Evolutionary conservation across 2,329 filamentous ascomycete species (phyloP).

Genomic region (Fusarium gaditjirri): DNA sequence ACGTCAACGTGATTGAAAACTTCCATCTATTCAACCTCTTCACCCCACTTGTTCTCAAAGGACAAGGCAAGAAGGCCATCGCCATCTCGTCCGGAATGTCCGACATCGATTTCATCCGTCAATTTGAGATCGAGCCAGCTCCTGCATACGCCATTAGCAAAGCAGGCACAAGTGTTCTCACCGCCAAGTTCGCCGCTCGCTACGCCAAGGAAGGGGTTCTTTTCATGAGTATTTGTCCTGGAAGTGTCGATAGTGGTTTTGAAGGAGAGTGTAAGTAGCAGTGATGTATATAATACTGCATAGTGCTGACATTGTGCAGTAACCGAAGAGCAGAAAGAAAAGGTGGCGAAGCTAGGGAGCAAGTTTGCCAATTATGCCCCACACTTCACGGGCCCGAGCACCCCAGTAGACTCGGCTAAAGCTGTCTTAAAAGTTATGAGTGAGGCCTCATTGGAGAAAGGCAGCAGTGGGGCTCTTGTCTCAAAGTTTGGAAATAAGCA

Average conservation of each 20-base stretch:
- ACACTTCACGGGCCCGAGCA: not conserved
- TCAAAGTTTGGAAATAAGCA: not conserved
- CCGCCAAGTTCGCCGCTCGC: not conserved
- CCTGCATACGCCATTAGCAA: not conserved
- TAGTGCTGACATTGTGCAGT: not conserved
- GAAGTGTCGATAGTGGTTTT: not conserved
- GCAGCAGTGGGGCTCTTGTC: not conserved
- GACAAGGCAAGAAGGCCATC: not conserved
- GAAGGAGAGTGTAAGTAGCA: not conserved
- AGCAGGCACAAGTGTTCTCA: not conserved
- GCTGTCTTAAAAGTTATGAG: not conserved
- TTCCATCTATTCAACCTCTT: not conserved
- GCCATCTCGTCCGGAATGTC: not conserved
- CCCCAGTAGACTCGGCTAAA: not conserved
- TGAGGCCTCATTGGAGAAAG: not conserved
- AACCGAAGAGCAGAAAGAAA: not conserved
- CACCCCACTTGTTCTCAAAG: not conserved
- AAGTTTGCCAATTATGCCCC: not conserved
- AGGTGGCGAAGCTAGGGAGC: not conserved
- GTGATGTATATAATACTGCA: rapidly evolving
- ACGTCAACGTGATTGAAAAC: not conserved
- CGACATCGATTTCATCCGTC: not conserved
- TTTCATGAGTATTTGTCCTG: not conserved
- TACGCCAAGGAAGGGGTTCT: not conserved
- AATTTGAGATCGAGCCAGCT: not conserved